Evolutionary conservation across 306 rosid genomes (phyloP).

Genomic region (Rosa lucieae): DNA sequence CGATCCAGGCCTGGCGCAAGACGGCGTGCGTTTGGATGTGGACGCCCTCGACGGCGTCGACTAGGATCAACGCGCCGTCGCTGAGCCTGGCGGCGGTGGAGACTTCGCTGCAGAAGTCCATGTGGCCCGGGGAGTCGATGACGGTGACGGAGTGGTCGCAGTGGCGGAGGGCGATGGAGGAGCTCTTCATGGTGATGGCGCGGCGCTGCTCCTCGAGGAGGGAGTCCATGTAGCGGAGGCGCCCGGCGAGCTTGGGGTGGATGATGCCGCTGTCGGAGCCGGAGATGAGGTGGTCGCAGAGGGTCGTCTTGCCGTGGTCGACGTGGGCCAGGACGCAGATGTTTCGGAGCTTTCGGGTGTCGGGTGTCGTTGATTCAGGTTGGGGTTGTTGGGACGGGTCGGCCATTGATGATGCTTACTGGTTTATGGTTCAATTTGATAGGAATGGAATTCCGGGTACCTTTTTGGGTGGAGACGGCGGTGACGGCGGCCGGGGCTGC

Average conservation of each 20-base stretch:
- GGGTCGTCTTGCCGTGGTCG: constrained; percentile 92
- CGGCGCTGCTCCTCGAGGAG: constrained; percentile 87
- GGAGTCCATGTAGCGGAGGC: constrained; percentile 82
- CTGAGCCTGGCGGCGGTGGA: constrained; percentile 88
- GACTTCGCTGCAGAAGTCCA: constrained; percentile 90
- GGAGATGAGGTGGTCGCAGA: constrained; percentile 85
- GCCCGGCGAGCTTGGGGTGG: constrained; percentile 82
- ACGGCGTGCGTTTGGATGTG: constrained; percentile 93
- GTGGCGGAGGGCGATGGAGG: constrained; percentile 61
- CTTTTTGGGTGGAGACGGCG: neutral
- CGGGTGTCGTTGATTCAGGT: constrained; percentile 23
- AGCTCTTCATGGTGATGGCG: constrained; percentile 92
- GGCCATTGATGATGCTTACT: neutral
- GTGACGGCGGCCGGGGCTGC: neutral
- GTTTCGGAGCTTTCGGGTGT: constrained; percentile 57
- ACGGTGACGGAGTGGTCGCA: constrained; percentile 55
- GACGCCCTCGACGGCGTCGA: constrained; percentile 91
- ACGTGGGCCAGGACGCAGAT: constrained; percentile 87
- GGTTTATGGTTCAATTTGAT: neutral
- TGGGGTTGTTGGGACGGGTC: neutral
- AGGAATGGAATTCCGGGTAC: neutral
- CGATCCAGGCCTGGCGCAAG: constrained; percentile 89
- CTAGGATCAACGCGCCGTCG: constrained; percentile 81
- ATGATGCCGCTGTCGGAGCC: constrained; percentile 60
- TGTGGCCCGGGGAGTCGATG: constrained; percentile 91